Percentiles rank a stretch among this genome's conserved stretches.
Conservation (phyloP, 139 green algal genomes). For the Chlorella sorokiniana region DNA sequence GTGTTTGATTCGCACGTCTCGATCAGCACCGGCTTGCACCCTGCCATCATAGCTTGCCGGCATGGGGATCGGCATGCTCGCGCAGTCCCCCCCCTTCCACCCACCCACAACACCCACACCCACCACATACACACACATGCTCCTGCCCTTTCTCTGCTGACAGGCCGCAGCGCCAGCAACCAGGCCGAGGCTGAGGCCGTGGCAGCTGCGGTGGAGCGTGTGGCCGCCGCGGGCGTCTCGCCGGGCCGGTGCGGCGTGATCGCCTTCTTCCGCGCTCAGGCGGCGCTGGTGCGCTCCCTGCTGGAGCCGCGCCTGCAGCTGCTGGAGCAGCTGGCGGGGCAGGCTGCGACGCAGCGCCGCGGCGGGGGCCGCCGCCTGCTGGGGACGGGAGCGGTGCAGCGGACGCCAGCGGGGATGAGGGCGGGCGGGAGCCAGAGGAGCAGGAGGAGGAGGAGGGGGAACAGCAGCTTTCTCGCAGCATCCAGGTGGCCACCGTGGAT, state of each 20-base stretch:
- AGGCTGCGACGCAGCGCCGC: background rate
- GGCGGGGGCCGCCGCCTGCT: background rate
- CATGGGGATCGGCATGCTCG: too few species aligned
- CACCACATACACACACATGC: background rate
- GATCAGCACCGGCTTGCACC: too few species aligned
- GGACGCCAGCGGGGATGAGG: background rate
- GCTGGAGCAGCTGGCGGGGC: conserved; percentile 13
- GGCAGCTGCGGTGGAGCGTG: conserved; percentile 36
- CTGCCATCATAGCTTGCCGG: too few species aligned
- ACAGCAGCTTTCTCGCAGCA: background rate
- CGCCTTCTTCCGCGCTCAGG: conserved; percentile 81
- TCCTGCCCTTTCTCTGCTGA: background rate
- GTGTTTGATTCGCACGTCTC: too few species aligned
- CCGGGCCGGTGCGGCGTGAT: conserved; percentile 70
- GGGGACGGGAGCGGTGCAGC: background rate
- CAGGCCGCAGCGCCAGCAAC: conserved; percentile 62
- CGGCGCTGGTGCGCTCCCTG: conserved; percentile 24
- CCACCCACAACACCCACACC: too few species aligned
- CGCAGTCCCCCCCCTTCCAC: too few species aligned
- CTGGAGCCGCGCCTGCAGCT: conserved; percentile 9
- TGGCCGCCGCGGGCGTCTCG: conserved; percentile 39
- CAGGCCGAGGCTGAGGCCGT: conserved; percentile 59
- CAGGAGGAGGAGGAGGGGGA: background rate
- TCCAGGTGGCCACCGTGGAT: conserved; percentile 84
- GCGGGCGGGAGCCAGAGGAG: background rate